A percentile compares a stretch with the other conserved stretches of the same genome.
These are phyloP conservation scores for Globisporangium abappressorium DNA, from an alignment of 352 stramenopile species.

Conservation along the genomic window DNA sequence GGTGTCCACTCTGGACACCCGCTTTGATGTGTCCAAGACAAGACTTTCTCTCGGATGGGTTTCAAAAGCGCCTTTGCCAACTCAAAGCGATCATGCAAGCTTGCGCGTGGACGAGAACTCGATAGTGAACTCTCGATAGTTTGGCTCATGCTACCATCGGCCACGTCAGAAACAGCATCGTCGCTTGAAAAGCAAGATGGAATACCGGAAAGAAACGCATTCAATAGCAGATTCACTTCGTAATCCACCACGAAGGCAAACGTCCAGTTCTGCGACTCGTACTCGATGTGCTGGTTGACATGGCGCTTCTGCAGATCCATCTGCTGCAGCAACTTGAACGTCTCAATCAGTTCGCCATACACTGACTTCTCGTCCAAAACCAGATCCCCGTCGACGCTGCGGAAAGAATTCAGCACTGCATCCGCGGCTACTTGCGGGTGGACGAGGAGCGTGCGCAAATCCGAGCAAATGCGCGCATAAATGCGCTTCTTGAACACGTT, in stretches of 20 bases:
- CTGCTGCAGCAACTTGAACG: slow-evolving; percentile 64
- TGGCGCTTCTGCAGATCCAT: slow-evolving; percentile 82
- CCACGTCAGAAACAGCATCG: slow-evolving; percentile 14
- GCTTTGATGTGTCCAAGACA: slow-evolving; percentile 34
- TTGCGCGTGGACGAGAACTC: slow-evolving; percentile 12
- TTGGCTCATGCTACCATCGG: slow-evolving; percentile 13
- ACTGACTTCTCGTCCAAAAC: slow-evolving; percentile 38
- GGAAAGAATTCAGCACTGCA: slow-evolving; percentile 59
- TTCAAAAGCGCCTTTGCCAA: slow-evolving; percentile 47
- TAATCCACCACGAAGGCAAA: slow-evolving; percentile 83
- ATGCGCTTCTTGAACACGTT: slow-evolving; percentile 79
- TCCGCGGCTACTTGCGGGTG: slow-evolving; percentile 59
- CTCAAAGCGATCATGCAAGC: slow-evolving; percentile 23
- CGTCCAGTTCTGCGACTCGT: slow-evolving; percentile 81
- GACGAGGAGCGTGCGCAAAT: slow-evolving; percentile 73
- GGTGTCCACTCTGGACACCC: slow-evolving; percentile 30
- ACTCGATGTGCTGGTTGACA: slow-evolving; percentile 71
- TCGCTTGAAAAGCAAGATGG: slow-evolving; percentile 45
- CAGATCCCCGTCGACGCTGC: slow-evolving; percentile 28
- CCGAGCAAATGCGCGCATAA: slow-evolving; percentile 76
- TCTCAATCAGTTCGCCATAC: slow-evolving; percentile 53
- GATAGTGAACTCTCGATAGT: slow-evolving; percentile 27
- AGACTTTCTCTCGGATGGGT: slow-evolving; percentile 31
- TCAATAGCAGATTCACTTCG: slow-evolving; percentile 74
- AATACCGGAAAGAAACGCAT: slow-evolving; percentile 58